Base-by-base conservation (phyloP, 2,329 filamentous ascomycete genomes). In the Penicillium sp. region DNA sequence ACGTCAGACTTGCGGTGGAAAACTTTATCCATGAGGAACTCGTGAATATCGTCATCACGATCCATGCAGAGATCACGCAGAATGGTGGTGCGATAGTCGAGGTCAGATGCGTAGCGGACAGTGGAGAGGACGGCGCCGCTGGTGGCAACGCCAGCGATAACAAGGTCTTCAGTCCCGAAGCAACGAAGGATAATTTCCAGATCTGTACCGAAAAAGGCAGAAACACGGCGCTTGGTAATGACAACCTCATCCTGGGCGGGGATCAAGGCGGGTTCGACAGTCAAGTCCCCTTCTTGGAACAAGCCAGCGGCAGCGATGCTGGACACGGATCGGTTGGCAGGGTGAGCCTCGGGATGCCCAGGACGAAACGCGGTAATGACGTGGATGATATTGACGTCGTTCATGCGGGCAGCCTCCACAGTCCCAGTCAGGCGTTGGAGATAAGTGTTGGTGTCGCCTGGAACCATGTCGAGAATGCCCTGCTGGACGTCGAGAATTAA, bases 81-180 rank as follows among this genome's bases (percentile, higher is more conserved):
- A 8, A 78, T 70, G 5, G 69, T 72, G 46, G 79, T 43, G 13
- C 60, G 56, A 46, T 76, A 78, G 60, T 79, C 77, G 59, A 73
- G 53, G 66, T 79, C 76, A 35, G 68, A 69, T 6, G 74, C 76
- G 54, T 74, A 66, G 13, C 73, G 70, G 28, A 77, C 65, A 4
- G 76, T 79, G 16, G 75, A 77, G 19, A 79, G 62, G 7, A 78
- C 76, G 11, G 72, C 75, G 10, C 76, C 76, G 40, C 74, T 71
- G 1, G 76, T 78, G 28, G 65, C 69, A 16, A 79, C 33, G 1
- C 77, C 76, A 0, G 65, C 68, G 11, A 79, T n/a, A 6, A 76
- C 72, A n/a, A 79, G 46, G 22, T 63, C 65, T 22, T 72, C 60
- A 0, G 70, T 65, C 2, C 65, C 68, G 22, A 69, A 58, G 28